Conservation (phyloP, 495 filamentous ascomycete species). For the Hypoxylon intermedium region DNA sequence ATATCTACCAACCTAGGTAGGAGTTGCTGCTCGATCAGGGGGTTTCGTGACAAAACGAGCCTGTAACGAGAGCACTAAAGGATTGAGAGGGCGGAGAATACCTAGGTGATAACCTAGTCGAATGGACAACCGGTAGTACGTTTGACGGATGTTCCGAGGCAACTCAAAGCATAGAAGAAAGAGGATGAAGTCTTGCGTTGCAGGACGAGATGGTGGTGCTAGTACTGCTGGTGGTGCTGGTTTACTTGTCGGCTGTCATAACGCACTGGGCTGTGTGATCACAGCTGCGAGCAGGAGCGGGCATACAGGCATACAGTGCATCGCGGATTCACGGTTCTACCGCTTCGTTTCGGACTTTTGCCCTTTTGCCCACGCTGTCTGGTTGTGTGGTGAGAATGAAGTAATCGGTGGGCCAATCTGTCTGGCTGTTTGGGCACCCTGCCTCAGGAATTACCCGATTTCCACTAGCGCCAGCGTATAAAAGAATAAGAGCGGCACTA, state of each 20-base stretch:
- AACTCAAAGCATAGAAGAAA: slow-evolving; percentile 8
- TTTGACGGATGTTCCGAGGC: background rate
- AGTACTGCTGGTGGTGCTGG: slow-evolving; percentile 19
- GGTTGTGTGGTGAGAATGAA: slow-evolving; percentile 38
- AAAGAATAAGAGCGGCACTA: background rate
- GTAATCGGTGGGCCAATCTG: slow-evolving; percentile 38
- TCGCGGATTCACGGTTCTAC: slow-evolving; percentile 33
- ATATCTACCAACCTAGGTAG: too few relatives aligned
- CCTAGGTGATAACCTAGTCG: slow-evolving; percentile 1
- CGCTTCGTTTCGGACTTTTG: slow-evolving; percentile 34
- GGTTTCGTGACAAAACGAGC: slow-evolving; percentile 17
- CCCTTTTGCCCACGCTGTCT: slow-evolving; percentile 28
- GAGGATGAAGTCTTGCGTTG: slow-evolving; percentile 32
- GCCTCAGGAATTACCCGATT: slow-evolving; percentile 28
- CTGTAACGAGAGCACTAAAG: slow-evolving; percentile 16
- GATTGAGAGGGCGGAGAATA: slow-evolving; percentile 7
- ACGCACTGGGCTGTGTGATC: slow-evolving; percentile 27
- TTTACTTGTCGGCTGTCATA: slow-evolving; percentile 25
- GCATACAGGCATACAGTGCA: slow-evolving; percentile 9
- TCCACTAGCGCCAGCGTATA: slow-evolving; percentile 5
- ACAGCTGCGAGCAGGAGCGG: slow-evolving; percentile 24
- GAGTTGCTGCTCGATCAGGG: slow-evolving; percentile 1
- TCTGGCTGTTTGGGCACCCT: slow-evolving; percentile 24
- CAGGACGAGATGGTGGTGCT: slow-evolving; percentile 31
- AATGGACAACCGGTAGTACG: slow-evolving; percentile 3